Conservation (phyloP, 2,329 filamentous ascomycete genomes). For the Tolypocladium tundrense region DNA sequence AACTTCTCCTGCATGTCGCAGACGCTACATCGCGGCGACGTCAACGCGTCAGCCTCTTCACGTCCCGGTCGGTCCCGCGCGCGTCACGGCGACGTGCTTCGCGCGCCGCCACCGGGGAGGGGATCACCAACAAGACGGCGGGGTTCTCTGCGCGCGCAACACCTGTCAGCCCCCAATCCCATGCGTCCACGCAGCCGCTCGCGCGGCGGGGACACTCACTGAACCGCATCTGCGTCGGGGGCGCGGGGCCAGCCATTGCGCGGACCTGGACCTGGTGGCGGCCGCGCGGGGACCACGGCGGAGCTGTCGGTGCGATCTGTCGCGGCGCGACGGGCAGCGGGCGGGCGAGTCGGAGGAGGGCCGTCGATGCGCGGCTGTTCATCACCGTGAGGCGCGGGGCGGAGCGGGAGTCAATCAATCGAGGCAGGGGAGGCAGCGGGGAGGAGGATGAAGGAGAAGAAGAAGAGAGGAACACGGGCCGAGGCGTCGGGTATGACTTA, state of each 20-base stretch:
- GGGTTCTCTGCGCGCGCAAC: constrained; percentile 28
- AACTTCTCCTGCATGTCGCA: constrained; percentile 97
- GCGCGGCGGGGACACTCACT: constrained; percentile 15
- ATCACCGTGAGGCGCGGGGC: neutral
- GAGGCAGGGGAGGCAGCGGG: neutral
- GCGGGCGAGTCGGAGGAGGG: neutral
- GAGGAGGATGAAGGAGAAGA: neutral
- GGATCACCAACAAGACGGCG: constrained; percentile 35
- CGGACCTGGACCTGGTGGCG: neutral
- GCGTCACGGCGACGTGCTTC: neutral
- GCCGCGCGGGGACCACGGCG: neutral
- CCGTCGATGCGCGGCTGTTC: neutral
- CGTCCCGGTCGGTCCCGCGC: neutral
- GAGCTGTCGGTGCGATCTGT: neutral
- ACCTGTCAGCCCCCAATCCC: neutral
- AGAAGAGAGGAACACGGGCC: neutral
- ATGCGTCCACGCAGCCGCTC: too few relatives aligned
- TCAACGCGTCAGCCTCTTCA: neutral
- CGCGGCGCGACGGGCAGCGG: neutral
- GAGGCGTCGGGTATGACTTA: neutral
- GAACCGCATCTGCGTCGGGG: constrained; percentile 17
- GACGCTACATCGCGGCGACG: constrained; percentile 49
- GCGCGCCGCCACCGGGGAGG: neutral
- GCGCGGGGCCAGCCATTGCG: constrained; percentile 4
- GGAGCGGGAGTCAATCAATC: too few relatives aligned